A percentile compares a stretch with the other conserved stretches of the same genome.
phyloP scores from a whole-genome alignment of 2,329 filamentous ascomycete genomes.

The Fusarium falciforme region DNA sequence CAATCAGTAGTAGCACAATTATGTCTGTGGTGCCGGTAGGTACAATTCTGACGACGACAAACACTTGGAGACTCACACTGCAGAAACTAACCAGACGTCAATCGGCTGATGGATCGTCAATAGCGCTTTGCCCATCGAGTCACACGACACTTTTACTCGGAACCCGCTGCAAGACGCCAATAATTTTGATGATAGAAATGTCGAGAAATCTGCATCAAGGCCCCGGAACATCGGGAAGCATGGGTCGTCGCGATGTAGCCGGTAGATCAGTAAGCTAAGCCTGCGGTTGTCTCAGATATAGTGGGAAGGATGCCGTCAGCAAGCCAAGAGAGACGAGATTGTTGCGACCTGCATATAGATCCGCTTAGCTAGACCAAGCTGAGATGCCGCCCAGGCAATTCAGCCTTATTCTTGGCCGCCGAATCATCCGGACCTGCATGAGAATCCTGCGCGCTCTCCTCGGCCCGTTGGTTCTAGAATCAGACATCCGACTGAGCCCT shows the following conservation, averaged over 20 bases:
- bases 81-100: not conserved
- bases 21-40: not conserved
- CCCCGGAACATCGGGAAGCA: not conserved
- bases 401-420: not conserved
- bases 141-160: not conserved
- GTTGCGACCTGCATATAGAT: not conserved
- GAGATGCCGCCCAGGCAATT: not conserved
- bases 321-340: not conserved
- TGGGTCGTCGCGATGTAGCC: not conserved
- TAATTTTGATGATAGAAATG: not conserved
- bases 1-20: not conserved
- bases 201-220: not conserved
- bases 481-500: not conserved
- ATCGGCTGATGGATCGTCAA: no score
- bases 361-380: not conserved
- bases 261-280: not conserved
- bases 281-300: not conserved
- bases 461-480: not conserved
- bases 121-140: not conserved
- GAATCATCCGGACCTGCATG: not conserved
- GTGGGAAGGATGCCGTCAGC: not conserved
- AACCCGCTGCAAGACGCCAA: not conserved
- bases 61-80: not conserved
- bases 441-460: not conserved
- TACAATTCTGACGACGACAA: not conserved